These are phyloP conservation scores for Dalbergia oliveri DNA, from an alignment of 306 rosid species.

Conservation along the genomic window DNA sequence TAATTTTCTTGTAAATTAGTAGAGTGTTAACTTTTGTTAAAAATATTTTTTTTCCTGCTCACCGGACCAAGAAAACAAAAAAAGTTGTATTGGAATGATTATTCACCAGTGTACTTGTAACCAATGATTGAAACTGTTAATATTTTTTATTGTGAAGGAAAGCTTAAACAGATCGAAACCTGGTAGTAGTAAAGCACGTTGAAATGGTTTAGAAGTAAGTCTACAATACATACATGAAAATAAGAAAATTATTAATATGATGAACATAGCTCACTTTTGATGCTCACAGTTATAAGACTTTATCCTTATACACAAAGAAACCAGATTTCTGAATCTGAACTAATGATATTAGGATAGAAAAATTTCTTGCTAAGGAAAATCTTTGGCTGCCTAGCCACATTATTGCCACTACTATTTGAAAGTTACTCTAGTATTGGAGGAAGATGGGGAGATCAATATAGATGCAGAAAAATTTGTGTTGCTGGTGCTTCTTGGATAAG, in stretches of 20 bases:
- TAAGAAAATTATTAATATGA: neutral
- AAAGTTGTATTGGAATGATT: too few relatives aligned
- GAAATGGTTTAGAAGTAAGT: neutral
- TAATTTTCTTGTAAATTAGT: too few relatives aligned
- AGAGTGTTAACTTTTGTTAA: too few relatives aligned
- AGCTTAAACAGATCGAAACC: neutral
- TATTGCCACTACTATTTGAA: constrained; percentile 30
- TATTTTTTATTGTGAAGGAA: neutral
- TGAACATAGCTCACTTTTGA: neutral
- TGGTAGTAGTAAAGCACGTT: neutral
- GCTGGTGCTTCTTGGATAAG: constrained; percentile 51
- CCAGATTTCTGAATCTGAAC: neutral
- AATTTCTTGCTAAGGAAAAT: neutral
- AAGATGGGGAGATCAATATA: constrained; percentile 52
- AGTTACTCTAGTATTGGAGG: constrained; percentile 48
- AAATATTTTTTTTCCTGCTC: too few relatives aligned
- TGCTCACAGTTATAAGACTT: neutral
- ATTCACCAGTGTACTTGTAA: too few relatives aligned
- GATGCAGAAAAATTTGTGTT: constrained; percentile 49
- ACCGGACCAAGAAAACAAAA: too few relatives aligned
- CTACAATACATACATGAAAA: neutral
- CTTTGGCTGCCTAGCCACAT: constrained; percentile 24
- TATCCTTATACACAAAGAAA: neutral
- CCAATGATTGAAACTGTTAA: too few relatives aligned
- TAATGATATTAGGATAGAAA: neutral